Conservation (phyloP, 352 stramenopile species). For the Phytophthora tentaculata region DNA sequence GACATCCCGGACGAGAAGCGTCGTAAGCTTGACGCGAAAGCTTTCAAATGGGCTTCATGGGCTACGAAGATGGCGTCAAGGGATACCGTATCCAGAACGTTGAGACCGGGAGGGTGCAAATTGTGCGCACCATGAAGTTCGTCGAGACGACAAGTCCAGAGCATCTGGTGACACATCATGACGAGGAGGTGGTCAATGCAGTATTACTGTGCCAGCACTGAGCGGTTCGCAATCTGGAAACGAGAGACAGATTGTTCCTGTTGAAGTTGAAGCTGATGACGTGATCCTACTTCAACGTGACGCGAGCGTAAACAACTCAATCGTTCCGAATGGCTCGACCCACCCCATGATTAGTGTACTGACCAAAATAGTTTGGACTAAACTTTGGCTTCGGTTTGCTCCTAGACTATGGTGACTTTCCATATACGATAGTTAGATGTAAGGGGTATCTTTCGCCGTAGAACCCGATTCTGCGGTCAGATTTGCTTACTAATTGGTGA, state of each 20-base stretch:
- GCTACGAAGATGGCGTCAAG: not conserved
- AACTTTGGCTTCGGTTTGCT: not conserved
- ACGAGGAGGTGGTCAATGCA: too few relatives aligned
- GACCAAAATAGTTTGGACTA: not conserved
- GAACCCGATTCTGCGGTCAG: not conserved
- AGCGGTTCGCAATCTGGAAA: too few relatives aligned
- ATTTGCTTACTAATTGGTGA: not conserved
- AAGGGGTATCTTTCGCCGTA: not conserved
- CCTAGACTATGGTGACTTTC: not conserved
- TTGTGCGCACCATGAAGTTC: too few relatives aligned
- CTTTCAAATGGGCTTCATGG: too few relatives aligned
- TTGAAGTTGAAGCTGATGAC: not conserved
- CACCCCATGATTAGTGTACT: not conserved
- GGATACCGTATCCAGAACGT: not conserved
- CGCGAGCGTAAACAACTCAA: not conserved
- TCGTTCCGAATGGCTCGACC: not conserved
- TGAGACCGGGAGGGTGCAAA: too few relatives aligned
- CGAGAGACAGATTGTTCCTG: too few relatives aligned
- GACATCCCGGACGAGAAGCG: too few relatives aligned
- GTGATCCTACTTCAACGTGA: constrained; percentile 2
- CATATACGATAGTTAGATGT: not conserved
- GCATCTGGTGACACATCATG: too few relatives aligned
- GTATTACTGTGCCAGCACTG: too few relatives aligned
- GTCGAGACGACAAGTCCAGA: too few relatives aligned
- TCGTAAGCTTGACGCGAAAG: too few relatives aligned